Evolutionary conservation across 192 early-diverging fungal genomes (phyloP), one percentile per base, ranked within the genome.

Genomic region (Coemansia sp.): DNA sequence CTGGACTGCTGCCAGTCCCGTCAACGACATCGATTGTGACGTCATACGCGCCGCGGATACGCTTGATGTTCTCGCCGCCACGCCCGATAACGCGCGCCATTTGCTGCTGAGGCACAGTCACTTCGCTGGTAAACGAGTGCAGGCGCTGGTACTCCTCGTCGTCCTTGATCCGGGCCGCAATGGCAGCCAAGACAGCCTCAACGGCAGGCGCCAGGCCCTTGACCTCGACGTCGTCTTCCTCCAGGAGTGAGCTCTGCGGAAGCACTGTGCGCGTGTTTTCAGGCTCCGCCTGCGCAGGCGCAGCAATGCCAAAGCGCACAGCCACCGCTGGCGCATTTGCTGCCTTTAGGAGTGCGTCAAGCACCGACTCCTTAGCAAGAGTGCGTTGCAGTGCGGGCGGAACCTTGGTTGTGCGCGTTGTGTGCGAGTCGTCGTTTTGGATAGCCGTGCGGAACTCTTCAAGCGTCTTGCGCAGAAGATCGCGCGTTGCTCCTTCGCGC

Each of bases 41-140:
- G 62, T 87, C 85, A 63, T 88, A 85, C 69, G 89, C 87, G 15
- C 89, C 86, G 63, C 87, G 92, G 38, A 96, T 65, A 52, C 88
- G 87, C 68, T 87, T 91, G 57, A 99, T 86, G 63, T 87, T 85
- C 63, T 88, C 89, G 66, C 95, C 94, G 29, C 88, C 89, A 68
- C 92, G 92, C n/a, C 96, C 96, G 66, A 97, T 94, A 25, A 99
- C 83, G 70, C 87, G 91, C 29, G 85, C 83, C 66, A 83, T 87
- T 63, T 76, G 84, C 55, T 65, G 71, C 23, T 85, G 82, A 35
- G 95, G 92, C 29, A 97, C 87, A 13, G 81, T 71, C 50, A 97
- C 79, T 49, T 90, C 88, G 41, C 83, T 71, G 17, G 84, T 81
- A 64, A 89, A 87, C 57, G 92, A 87, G 70, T 91, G 91, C 74